Base-by-base conservation (phyloP, 208 protist genomes). In the Leptomonas seymouri region DNA sequence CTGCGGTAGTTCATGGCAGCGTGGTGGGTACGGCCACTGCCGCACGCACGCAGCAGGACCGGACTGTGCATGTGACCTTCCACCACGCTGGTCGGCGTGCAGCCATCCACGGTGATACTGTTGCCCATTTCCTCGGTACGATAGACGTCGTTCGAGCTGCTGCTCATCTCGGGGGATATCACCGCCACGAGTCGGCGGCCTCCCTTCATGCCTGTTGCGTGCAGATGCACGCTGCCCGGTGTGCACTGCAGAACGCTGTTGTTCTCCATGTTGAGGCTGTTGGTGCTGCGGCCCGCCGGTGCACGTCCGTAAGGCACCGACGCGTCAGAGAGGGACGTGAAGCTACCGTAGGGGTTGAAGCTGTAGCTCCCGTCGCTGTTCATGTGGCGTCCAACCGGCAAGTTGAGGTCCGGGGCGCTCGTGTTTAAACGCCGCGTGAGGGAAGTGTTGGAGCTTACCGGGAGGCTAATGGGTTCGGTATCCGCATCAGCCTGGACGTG, bases 291-390 rank as follows among this genome's bases (percentile, higher is more conserved):
- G 25, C 45, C 59, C 2, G 46, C 57, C 27, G 71, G 57, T 34
- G 54, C 31, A 12, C 63, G 56, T 20, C 28, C 55, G 65, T 73
- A 74, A 9, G 74, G 74, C 21, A 31, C 56, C 7, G 74, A 70
- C 60, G 54, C 78, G 3, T 84, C 78, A 21, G 78, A 34, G 31
- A 84, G 59, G 36, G 78, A 84, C n/a, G 78, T 74, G 57, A 84
- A n/a, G 58, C 67, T 80, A 56, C 70, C 67, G 57, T 82, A 77
- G 16, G 69, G 74, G 57, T 82, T 81, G 71, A 78, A 84, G 55
- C 70, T 82, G 63, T 78, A 81, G 59, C 77, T 79, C 31, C 76
- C 75, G 31, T 79, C 62, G 56, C 65, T 69, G 80, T 77, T 82
- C 62, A 75, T 51, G 59, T 79, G 74, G 21, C 67, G 77, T 41